phyloP scores from a whole-genome alignment of 2,329 filamentous ascomycete genomes.

The Colletotrichum sp. region DNA sequence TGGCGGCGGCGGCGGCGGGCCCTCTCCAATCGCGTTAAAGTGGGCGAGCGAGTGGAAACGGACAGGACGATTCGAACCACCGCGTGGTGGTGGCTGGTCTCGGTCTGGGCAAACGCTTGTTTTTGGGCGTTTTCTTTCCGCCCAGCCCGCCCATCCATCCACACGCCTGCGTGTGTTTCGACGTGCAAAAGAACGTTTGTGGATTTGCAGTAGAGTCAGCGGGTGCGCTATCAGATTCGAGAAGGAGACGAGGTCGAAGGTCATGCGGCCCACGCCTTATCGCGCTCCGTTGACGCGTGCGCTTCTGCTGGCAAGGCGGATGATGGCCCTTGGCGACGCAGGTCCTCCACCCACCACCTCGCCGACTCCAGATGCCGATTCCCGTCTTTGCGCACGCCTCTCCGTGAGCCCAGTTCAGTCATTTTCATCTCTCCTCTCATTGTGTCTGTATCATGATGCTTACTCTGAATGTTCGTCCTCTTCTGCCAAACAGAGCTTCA shows the following conservation, averaged over 20 bases:
- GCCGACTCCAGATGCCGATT: constrained; percentile 1
- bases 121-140: not conserved
- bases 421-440: not conserved
- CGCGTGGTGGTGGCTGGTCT: constrained; percentile 12
- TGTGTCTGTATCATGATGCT: not conserved
- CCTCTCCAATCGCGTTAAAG: not conserved
- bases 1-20: not conserved
- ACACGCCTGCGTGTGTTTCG: not conserved
- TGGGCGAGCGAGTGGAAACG: not conserved
- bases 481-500: not conserved
- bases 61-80: not conserved
- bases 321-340: constrained; percentile 13
- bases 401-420: not conserved
- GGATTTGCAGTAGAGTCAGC: not conserved
- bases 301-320: not conserved
- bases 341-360: not conserved
- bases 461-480: not conserved
- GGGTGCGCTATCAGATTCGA: not conserved
- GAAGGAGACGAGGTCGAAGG: not conserved
- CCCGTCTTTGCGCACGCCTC: constrained; percentile 10
- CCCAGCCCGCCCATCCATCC: not conserved
- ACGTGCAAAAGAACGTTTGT: not conserved
- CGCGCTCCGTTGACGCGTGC: not conserved
- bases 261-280: not conserved
- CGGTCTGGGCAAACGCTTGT: constrained; percentile 21